These are phyloP conservation scores for Arthrobotrys pseudoclavata DNA, from an alignment of 2,329 filamentous ascomycete species.

Conservation along the genomic window DNA sequence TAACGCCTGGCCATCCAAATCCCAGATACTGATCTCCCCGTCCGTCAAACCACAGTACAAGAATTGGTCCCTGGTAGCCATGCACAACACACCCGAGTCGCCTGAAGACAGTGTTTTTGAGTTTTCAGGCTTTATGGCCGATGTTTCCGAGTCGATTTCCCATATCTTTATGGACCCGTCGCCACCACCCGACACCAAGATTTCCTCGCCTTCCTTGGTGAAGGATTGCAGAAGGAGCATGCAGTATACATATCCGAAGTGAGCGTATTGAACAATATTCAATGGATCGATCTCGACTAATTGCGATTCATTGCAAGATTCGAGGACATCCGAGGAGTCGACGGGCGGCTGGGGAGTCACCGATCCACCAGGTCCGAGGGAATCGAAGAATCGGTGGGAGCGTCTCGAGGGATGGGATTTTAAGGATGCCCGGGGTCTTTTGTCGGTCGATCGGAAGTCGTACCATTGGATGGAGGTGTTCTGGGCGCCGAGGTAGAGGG, in stretches of 20 bases:
- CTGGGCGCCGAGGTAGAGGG: constrained; percentile 90
- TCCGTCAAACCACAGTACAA: constrained; percentile 90
- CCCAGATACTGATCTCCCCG: constrained; percentile 94
- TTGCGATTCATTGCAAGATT: constrained; percentile 72
- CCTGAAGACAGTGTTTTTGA: constrained; percentile 72
- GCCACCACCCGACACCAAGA: constrained; percentile 89
- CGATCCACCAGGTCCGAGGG: constrained; percentile 83
- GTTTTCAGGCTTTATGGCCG: constrained; percentile 57
- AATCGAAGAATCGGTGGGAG: constrained; percentile 93
- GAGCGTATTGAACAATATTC: constrained; percentile 88
- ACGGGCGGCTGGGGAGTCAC: constrained; percentile 78
- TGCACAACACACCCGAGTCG: constrained; percentile 77
- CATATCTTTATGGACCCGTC: constrained; percentile 97
- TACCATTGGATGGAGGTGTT: constrained; percentile 98
- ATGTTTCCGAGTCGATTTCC: constrained; percentile 68
- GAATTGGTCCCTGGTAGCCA: constrained; percentile 90
- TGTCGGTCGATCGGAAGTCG: constrained; percentile 75
- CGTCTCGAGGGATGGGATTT: constrained; percentile 80
- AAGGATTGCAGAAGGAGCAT: constrained; percentile 87
- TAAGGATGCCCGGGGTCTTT: constrained; percentile 74
- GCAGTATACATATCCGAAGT: constrained; percentile 95
- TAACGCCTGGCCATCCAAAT: constrained; percentile 92
- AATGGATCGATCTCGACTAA: constrained; percentile 84
- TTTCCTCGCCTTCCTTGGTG: constrained; percentile 75
- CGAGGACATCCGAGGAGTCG: constrained; percentile 67